Evolutionary conservation across 768 basidiomycete genomes (phyloP), one percentile per base, ranked within the genome.

Genomic region (Boletus rubroflammeus): DNA sequence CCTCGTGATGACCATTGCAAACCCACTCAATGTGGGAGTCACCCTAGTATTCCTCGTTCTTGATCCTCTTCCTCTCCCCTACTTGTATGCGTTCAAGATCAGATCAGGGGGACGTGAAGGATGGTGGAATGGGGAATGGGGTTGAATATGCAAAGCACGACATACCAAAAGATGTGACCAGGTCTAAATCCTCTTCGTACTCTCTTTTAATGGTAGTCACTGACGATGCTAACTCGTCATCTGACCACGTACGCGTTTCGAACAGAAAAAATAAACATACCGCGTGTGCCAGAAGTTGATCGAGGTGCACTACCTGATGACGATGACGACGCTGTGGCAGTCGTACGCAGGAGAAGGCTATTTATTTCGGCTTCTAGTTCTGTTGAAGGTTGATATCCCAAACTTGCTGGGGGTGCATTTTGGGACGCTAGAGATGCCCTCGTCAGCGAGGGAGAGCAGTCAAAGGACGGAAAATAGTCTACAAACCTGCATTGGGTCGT

Each of bases 51-150:
- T 65, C 53, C 28, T 66, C 58, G 11, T 56, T 39, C 49, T 65
- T 65, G 42, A 65, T 47, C 11, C 38, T 61, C 42, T 61, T 66
- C 15, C 43, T 40, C 26, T 41, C 35, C 17, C 47, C 65, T 59
- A 9, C 17, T n/a, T 13, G 0, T 1, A 11, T 15, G 28, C 28
- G 19, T 55, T 42, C 17, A 28, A 32, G 15, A 26, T 38, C 19
- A 32, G 6, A 15, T 54, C 11, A 35, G 10, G 6, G 3, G 25
- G 17, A 32, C 10, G n/a, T 6, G 3, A 17, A 11, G 13, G 28
- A 34, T 21, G 26, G 7, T n/a, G 15, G 1, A 5, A 10, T 6
- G 15, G 19, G 6, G 21, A 11, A 6, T n/a, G 23, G 21, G 11
- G 21, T 23, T 23, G 41, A 9, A 32, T 28, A 5, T 17, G 6